Evolutionary conservation across 1,284 basidiomycete genomes (phyloP), one percentile per base, ranked within the genome.

Genomic region (Phylloboletellus chloephorus): DNA sequence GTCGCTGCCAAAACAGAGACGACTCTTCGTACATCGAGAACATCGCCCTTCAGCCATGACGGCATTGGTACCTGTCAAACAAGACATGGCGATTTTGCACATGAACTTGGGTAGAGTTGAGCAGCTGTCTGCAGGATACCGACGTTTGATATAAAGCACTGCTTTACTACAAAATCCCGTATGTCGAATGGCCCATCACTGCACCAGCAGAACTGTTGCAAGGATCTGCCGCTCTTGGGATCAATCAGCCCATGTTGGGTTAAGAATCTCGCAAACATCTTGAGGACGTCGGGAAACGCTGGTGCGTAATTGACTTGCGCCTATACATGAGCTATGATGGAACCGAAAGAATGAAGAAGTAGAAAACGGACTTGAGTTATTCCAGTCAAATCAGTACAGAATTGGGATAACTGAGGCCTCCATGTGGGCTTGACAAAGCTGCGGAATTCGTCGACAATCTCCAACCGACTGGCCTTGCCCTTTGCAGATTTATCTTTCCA

Each of bases 341-440:
- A 22, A 44, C 25, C 9, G 26, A 28, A 11, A 35, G 20, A 28
- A 9, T 9, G 37, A 23, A 40, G 29, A 26, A 25, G 45, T 50
- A 39, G 34, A 42, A 42, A 12, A 65, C 72, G 47, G 47, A 92
- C 90, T 73, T 98, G 94, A 11, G 81, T 84, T 43, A 98, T 93
- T 11, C 93, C 92, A 5, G 95, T 98, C 37, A 98, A 71, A 23
- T 78, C 64, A 4, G 73, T 88, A 63, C 94, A 98, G 60, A 96
- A 98, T 13, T 75, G 66, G 12, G 87, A 84, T 7, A 98, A 72
- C 34, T 64, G 68, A 0, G 93, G 92, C 34, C 76, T 71, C 88
- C 91, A 97, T 2, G 80, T 84, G 5, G 95, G 95, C 53, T 73
- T 78, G 31, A 97, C 91, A 60, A 88, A 96, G 48, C 79, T 83